These are phyloP conservation scores for Cordyceps farinosa DNA, from an alignment of 2,329 filamentous ascomycete species.

Conservation along the genomic window DNA sequence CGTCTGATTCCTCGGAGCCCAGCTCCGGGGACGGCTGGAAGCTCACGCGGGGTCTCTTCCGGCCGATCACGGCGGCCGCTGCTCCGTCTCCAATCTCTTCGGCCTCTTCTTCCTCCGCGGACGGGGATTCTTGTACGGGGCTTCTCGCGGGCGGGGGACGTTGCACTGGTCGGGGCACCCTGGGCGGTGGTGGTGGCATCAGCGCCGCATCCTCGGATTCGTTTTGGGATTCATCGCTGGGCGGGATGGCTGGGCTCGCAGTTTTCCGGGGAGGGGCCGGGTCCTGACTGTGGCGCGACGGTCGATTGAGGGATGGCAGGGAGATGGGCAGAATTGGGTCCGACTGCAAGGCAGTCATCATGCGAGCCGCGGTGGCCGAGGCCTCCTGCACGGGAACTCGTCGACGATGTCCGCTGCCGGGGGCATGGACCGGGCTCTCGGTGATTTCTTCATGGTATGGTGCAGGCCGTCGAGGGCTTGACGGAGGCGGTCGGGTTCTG, in stretches of 20 bases:
- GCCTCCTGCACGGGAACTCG: slow-evolving; percentile 35
- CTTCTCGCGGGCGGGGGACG: neutral
- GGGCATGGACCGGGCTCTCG: slow-evolving; percentile 53
- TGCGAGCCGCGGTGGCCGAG: slow-evolving; percentile 38
- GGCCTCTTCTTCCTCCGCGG: slow-evolving; percentile 36
- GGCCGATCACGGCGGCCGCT: slow-evolving; percentile 5
- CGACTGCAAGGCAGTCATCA: slow-evolving; percentile 39
- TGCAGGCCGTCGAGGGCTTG: neutral
- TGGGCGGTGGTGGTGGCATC: slow-evolving; percentile 2
- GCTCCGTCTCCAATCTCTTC: slow-evolving; percentile 30
- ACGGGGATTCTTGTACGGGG: neutral
- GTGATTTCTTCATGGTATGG: slow-evolving; percentile 30
- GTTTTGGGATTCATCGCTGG: slow-evolving; percentile 19
- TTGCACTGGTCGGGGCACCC: neutral
- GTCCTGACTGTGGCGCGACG: neutral
- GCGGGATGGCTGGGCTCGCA: neutral
- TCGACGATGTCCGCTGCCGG: slow-evolving; percentile 52
- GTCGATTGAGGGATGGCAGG: neutral
- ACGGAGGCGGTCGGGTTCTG: neutral
- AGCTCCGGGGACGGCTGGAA: slow-evolving; percentile 40
- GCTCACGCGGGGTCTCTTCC: slow-evolving; percentile 10
- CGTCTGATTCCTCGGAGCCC: slow-evolving; percentile 33
- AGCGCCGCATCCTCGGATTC: slow-evolving; percentile 22
- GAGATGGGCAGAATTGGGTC: slow-evolving; percentile 24
- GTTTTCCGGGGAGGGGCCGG: neutral